phyloP scores from a whole-genome alignment of 306 rosid genomes.

The Argentina anserina region DNA sequence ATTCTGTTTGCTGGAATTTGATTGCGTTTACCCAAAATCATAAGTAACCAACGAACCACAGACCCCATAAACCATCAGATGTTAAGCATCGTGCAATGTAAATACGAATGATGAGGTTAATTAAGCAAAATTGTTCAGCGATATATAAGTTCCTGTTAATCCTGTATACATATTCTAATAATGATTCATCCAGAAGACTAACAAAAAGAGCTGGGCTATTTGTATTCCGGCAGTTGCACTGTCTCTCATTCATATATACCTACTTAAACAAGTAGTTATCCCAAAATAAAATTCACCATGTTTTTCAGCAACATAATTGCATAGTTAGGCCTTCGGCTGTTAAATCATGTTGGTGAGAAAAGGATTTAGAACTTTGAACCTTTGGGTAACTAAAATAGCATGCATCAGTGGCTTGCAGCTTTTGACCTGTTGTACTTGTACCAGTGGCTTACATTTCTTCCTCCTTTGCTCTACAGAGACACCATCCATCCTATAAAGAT shows the following conservation, averaged over 20 bases:
- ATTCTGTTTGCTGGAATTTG: background rate
- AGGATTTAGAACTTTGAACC: background rate
- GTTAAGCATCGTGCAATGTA: no score
- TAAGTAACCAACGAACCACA: background rate
- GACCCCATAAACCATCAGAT: no score
- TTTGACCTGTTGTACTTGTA: no score
- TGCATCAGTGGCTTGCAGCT: constrained; percentile 14
- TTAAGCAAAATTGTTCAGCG: constrained; percentile 1
- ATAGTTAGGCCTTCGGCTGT: constrained; percentile 4
- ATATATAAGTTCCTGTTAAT: background rate
- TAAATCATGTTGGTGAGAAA: background rate
- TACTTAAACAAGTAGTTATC: constrained; percentile 7
- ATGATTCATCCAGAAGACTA: constrained; percentile 49
- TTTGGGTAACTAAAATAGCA: background rate
- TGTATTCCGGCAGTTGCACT: constrained; percentile 92
- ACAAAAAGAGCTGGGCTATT: constrained; percentile 92
- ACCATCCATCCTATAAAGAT: constrained; percentile 13
- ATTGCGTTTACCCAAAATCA: background rate
- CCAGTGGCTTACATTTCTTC: no score
- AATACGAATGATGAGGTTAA: constrained; percentile 45
- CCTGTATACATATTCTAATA: constrained; percentile 1
- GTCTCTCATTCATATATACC: constrained; percentile 77
- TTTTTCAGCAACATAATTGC: background rate
- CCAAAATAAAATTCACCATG: background rate
- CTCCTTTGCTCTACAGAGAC: constrained; percentile 2